These are phyloP conservation scores for Blepharisma undulans DNA, from an alignment of 169 alveolate genomes.

Conservation along the genomic window DNA sequence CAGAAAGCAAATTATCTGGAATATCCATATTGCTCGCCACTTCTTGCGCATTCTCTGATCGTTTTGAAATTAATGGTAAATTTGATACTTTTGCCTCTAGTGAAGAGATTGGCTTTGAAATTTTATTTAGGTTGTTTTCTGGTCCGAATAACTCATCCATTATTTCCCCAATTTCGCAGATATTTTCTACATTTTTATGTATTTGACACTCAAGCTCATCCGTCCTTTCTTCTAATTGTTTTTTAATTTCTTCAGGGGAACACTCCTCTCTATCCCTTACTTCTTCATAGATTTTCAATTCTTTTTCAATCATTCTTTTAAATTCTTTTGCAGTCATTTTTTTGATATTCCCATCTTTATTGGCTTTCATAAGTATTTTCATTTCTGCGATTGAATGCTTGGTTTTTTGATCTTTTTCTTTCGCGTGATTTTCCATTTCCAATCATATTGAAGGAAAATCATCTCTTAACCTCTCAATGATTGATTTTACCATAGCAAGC, in stretches of 20 bases:
- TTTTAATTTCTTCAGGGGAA: not conserved
- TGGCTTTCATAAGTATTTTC: slow-evolving; percentile 8
- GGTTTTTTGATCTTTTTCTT: not conserved
- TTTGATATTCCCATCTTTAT: not conserved
- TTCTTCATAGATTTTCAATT: not conserved
- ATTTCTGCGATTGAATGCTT: slow-evolving; percentile 4
- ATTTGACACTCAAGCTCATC: not conserved
- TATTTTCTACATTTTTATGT: not conserved
- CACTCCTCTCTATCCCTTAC: not conserved
- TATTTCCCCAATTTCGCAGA: not conserved
- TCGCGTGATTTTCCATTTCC: slow-evolving; percentile 20
- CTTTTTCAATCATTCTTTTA: not conserved
- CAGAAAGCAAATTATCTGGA: not conserved
- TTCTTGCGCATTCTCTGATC: not conserved
- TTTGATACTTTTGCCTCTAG: not conserved
- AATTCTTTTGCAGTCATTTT: not conserved
- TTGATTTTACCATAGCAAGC: not conserved
- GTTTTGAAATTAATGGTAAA: not conserved
- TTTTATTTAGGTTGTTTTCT: not conserved
- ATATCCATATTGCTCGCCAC: not conserved
- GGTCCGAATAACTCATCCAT: not conserved
- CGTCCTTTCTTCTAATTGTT: not conserved
- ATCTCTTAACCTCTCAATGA: not conserved
- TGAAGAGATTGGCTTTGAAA: not conserved
- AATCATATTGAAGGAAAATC: slow-evolving; percentile 2